These are phyloP conservation scores for Hortiboletus campestris DNA, from an alignment of 768 basidiomycete species.

Conservation along the genomic window DNA sequence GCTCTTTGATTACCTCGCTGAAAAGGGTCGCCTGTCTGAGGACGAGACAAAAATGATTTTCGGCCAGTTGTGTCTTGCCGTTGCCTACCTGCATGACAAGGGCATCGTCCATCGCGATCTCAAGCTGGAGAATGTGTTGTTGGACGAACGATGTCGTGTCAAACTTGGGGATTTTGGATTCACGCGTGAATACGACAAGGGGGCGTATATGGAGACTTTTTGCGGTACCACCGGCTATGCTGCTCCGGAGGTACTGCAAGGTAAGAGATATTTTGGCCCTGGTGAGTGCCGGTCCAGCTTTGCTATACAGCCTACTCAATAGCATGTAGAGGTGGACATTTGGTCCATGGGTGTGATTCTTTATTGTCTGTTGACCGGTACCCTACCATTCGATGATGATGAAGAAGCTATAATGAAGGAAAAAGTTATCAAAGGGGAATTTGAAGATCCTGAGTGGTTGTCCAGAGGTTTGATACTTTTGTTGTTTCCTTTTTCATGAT, in stretches of 20 bases:
- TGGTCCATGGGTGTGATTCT: constrained; percentile 95
- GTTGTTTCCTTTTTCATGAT: background rate
- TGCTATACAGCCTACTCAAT: constrained; percentile 9
- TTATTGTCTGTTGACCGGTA: constrained; percentile 86
- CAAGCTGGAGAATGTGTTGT: constrained; percentile 91
- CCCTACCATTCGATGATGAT: constrained; percentile 88
- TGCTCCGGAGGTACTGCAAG: constrained; percentile 87
- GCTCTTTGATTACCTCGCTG: constrained; percentile 96
- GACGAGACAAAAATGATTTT: constrained; percentile 86
- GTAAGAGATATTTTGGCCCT: constrained; percentile 86
- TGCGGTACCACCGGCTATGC: constrained; percentile 96
- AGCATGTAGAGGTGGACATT: constrained; percentile 77
- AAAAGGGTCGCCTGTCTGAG: constrained; percentile 85
- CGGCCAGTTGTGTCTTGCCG: constrained; percentile 92
- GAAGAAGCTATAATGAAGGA: constrained; percentile 80
- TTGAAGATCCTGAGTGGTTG: constrained; percentile 92
- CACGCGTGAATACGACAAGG: constrained; percentile 84
- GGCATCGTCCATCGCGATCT: constrained; percentile 96
- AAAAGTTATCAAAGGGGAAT: constrained; percentile 82
- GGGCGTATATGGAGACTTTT: constrained; percentile 82
- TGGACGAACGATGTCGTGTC: constrained; percentile 88
- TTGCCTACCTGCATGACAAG: constrained; percentile 88
- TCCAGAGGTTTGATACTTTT: constrained; percentile 59
- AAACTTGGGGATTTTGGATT: constrained; percentile 97
- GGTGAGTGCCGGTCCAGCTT: constrained; percentile 45